Evolutionary conservation across 768 basidiomycete species (phyloP).

Genomic region (Lentinula edodes): DNA sequence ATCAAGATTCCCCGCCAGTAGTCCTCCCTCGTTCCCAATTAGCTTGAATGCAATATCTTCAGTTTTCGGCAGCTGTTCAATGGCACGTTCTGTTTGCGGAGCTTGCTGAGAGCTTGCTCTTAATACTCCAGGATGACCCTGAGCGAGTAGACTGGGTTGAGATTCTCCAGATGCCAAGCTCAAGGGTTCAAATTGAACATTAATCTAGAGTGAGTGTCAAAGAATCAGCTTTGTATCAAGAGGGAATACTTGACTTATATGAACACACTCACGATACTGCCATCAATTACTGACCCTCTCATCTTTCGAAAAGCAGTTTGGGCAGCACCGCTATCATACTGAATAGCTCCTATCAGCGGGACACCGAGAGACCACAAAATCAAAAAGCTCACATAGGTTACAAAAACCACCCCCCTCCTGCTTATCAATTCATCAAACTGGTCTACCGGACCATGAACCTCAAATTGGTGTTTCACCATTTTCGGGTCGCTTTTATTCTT

Average conservation of each 20-base stretch:
- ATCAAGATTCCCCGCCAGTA: too few species aligned
- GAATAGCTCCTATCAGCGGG: neutral
- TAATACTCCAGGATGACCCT: too few species aligned
- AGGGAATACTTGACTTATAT: neutral
- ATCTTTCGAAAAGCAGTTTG: neutral
- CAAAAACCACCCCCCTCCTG: neutral
- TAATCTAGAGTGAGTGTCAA: neutral
- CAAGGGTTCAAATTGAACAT: neutral
- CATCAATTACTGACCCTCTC: neutral
- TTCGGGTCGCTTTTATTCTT: neutral
- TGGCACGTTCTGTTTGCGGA: too few species aligned
- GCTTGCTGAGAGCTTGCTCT: neutral
- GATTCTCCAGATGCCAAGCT: neutral
- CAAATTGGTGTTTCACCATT: neutral
- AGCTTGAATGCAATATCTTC: neutral
- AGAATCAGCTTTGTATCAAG: neutral
- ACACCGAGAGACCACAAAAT: neutral
- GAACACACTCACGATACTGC: neutral
- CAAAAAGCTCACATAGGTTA: constrained; percentile 3
- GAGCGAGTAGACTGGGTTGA: neutral
- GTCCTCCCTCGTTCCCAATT: neutral
- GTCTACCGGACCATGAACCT: neutral
- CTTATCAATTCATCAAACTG: constrained; percentile 4
- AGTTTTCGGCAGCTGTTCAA: neutral
- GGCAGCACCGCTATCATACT: constrained; percentile 1